These are phyloP conservation scores for Trichoderma breve DNA, from an alignment of 2,329 filamentous ascomycete species.

Conservation along the genomic window DNA sequence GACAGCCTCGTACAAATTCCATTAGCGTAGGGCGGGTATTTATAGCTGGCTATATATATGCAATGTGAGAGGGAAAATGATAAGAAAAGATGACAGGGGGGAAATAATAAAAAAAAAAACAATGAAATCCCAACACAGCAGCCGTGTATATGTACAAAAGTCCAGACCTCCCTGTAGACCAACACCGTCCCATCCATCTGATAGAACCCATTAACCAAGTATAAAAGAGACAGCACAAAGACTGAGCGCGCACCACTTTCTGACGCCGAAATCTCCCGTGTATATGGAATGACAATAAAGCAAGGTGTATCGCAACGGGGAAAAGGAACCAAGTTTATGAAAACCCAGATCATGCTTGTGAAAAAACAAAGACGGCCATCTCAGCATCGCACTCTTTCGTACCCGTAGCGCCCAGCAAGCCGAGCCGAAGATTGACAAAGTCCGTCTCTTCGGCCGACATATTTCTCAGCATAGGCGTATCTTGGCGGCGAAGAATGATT, in stretches of 20 bases:
- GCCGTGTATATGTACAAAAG: neutral
- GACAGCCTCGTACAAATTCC: neutral
- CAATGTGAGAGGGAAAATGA: neutral
- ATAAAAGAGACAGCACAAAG: neutral
- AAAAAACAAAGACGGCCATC: neutral
- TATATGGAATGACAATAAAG: neutral
- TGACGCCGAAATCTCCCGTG: neutral
- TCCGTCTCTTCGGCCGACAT: neutral
- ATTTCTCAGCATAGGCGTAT: neutral
- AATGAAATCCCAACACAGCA: neutral
- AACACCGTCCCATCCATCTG: neutral
- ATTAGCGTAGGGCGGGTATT: constrained; percentile 5
- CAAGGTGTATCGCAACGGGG: neutral
- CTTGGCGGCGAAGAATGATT: neutral
- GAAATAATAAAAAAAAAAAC: neutral
- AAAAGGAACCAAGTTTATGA: neutral
- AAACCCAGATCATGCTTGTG: neutral
- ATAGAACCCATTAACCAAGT: neutral
- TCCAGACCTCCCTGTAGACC: neutral
- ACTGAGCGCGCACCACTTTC: neutral
- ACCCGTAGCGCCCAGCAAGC: neutral
- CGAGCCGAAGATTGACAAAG: neutral
- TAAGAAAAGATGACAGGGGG: neutral
- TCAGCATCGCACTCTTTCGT: neutral
- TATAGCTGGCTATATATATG: constrained; percentile 12